Conservation (phyloP, 345 rosid genomes). For the Abelmoschus esculentus region DNA sequence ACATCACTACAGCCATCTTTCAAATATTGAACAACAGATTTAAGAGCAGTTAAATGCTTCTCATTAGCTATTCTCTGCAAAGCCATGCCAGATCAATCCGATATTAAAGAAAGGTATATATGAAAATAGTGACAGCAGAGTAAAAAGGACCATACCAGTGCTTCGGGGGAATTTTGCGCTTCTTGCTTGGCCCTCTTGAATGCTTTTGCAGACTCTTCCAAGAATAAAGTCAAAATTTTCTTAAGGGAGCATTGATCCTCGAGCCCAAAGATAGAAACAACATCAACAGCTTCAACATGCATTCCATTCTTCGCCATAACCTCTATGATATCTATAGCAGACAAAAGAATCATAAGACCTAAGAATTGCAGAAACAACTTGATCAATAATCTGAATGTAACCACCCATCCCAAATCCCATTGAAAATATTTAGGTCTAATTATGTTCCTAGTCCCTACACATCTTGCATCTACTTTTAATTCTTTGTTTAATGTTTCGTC, state of each 20-base stretch:
- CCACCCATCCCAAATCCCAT: background rate
- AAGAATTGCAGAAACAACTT: background rate
- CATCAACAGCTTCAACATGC: conserved; percentile 57
- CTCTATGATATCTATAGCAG: conserved; percentile 44
- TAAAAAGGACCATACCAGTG: conserved; percentile 28
- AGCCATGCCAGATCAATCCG: background rate
- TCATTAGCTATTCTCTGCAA: conserved; percentile 43
- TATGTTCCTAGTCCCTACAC: no score
- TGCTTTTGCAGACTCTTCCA: conserved; percentile 44
- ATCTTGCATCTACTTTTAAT: no score
- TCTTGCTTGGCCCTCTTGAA: conserved; percentile 33
- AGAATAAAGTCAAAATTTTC: conserved; percentile 37
- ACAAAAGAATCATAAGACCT: conserved; percentile 6
- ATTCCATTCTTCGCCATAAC: conserved; percentile 42
- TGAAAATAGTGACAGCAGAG: background rate
- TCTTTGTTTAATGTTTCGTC: no score
- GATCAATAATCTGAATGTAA: background rate
- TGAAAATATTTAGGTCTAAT: background rate
- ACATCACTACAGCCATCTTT: conserved; percentile 49
- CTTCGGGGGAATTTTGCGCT: conserved; percentile 24
- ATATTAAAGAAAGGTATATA: background rate
- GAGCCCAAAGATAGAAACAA: conserved; percentile 44
- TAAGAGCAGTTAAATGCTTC: conserved; percentile 17
- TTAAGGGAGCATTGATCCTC: conserved; percentile 53
- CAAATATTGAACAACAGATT: conserved; percentile 45